These are phyloP conservation scores for Leccinum incarnatum DNA, from an alignment of 768 basidiomycete genomes.

Conservation along the genomic window DNA sequence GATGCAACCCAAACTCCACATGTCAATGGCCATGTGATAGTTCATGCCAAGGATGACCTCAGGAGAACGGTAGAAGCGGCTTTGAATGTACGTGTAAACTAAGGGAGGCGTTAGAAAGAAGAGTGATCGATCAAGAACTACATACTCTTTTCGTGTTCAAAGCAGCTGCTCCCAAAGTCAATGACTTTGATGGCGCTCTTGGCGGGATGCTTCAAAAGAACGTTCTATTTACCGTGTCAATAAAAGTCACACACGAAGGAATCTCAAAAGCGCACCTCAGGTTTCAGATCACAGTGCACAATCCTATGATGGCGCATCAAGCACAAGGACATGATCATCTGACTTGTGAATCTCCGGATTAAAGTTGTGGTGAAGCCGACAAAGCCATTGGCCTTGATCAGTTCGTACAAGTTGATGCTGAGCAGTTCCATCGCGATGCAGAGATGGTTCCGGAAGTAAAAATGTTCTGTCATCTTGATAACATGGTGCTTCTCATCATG, in stretches of 20 bases:
- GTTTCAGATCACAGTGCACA: constrained; percentile 98
- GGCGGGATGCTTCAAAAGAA: constrained; percentile 88
- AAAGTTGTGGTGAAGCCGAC: constrained; percentile 95
- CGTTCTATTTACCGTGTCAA: constrained; percentile 59
- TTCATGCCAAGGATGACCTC: constrained; percentile 99
- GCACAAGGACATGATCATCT: constrained; percentile 89
- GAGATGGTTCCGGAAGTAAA: constrained; percentile 95
- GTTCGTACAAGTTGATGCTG: constrained; percentile 97
- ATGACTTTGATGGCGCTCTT: constrained; percentile 98
- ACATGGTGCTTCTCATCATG: constrained; percentile 96
- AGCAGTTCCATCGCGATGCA: constrained; percentile 98
- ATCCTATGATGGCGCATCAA: constrained; percentile 97
- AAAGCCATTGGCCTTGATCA: constrained; percentile 99
- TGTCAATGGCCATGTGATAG: constrained; percentile 99
- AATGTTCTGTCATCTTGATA: constrained; percentile 97
- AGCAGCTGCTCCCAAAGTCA: constrained; percentile 97
- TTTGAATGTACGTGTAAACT: constrained; percentile 99
- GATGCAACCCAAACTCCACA: constrained; percentile 99
- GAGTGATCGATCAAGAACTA: constrained; percentile 4
- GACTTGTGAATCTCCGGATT: constrained; percentile 93
- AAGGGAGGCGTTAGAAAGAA: constrained; percentile 9
- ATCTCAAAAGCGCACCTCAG: constrained; percentile 63
- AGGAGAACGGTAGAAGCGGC: constrained; percentile 99
- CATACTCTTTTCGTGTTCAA: constrained; percentile 97
- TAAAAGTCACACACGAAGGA: not conserved